Base-by-base conservation (phyloP, 352 stramenopile genomes). In the Phytophthora uliginosa region DNA sequence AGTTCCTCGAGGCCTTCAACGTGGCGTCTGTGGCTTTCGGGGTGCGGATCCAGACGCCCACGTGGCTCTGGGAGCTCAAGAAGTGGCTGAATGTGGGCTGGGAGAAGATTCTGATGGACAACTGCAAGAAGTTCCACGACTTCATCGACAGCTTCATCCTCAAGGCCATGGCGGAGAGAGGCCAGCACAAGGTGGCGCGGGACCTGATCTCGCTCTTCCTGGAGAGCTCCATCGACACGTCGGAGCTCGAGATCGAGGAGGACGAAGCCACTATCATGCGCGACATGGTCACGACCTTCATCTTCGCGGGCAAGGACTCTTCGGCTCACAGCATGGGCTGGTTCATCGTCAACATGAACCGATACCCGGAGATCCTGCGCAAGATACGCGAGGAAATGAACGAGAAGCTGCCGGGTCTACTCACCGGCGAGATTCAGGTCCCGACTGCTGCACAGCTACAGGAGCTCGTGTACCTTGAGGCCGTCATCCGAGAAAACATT, bases 251-350 rank as follows among this genome's bases (percentile, higher is more conserved):
- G 10, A 45, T 63, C 52, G 47, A 68, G 38, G 63, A 76, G 20
- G 56, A 68, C 4, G 67, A 81, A 50, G 54, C 72, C 17, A 71
- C 71, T 9, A 69, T 77, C 47, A 72, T 94, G 22, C 81, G 83
- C 12, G 82, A 93, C 65, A 88, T 94, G 63, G 74, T 91, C 24
- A 71, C 87, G 33, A 91, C 76, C 54, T 90, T 93, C 52, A 78
- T 94, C 52, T 79, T 93, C 26, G 87, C 84, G 13, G 87, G 85
- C 57, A 78, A 86, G 18, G 87, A 93, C 70, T 91, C 85, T 24
- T 89, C 85, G 1, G 77, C 85, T 0, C 79, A 81, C 47, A 74
- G 71, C n/a, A 70, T 94, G 58, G 71, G 57, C 15, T 94, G 87
- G 87, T 79, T 90, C 42, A 63, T 91, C 38, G 83, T 90, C 20